Percentiles rank a stretch among this genome's conserved stretches.
phyloP scores from a whole-genome alignment of 495 filamentous ascomycete genomes.

The Tuber calosporum region DNA sequence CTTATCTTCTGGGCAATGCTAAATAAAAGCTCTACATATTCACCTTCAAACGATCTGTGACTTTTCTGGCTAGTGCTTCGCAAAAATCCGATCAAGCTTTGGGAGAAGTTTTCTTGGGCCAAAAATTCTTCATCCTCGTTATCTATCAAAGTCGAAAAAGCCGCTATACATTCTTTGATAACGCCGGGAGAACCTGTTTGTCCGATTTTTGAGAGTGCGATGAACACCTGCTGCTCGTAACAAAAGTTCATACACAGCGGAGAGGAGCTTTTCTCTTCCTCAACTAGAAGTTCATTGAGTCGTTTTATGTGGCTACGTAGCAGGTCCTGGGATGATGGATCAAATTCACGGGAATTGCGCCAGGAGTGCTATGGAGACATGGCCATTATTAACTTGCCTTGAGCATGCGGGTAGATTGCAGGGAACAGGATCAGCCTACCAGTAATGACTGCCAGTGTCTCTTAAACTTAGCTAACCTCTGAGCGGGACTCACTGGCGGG shows the following conservation, averaged over 20 bases:
- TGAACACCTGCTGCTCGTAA: constrained; percentile 75
- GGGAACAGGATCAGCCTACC: constrained; percentile 47
- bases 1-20: constrained; percentile 91
- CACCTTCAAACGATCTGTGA: constrained; percentile 64
- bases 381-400: constrained; percentile 15
- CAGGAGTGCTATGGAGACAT: constrained; percentile 47
- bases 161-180: constrained; percentile 68
- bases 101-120: constrained; percentile 73
- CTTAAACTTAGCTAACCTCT: constrained; percentile 84
- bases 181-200: constrained; percentile 71
- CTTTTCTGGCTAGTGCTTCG: constrained; percentile 56
- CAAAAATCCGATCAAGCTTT: constrained; percentile 73
- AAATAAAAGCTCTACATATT: constrained; percentile 85
- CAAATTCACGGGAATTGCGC: constrained; percentile 48
- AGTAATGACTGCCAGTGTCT: constrained; percentile 76
- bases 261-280: constrained; percentile 79
- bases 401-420: constrained; percentile 13
- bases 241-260: constrained; percentile 84
- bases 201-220: constrained; percentile 77
- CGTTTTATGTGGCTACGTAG: constrained; percentile 55
- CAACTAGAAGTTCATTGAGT: constrained; percentile 70
- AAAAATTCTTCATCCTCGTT: constrained; percentile 92
- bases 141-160: constrained; percentile 86
- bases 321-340: constrained; percentile 48
- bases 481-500: constrained; percentile 65